Evolutionary conservation across 495 filamentous ascomycete genomes (phyloP), one percentile per base, ranked within the genome.

Genomic region (Emericellopsis terricola): DNA sequence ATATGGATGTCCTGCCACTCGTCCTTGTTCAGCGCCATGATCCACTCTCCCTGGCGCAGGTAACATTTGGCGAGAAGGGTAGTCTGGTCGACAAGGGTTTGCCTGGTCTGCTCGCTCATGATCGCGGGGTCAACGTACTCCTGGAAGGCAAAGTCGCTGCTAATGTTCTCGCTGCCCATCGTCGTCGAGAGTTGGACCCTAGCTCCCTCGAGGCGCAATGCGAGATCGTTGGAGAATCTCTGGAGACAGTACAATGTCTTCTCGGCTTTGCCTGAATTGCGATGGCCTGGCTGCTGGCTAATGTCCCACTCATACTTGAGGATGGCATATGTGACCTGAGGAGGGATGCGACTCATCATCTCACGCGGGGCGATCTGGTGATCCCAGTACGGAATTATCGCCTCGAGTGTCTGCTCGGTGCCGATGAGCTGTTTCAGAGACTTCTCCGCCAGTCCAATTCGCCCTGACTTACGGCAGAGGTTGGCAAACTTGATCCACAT

Each of bases 401-500:
- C 55, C 29, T 78, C 71, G 10, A 78, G 63, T 19, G 73, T 72
- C n/a, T 81, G 68, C 8, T 71, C 67, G 16, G 47, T 62, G 9
- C 63, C 64, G 32, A 69, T 62, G 18, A 71, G 62, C 19, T 74
- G 76, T 46, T 84, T 81, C 28, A 99, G 59, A n/a, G 83, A 83
- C 51, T 92, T 87, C 59, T 96, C 89, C 2, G 87, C 91, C n/a
- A 99, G 68, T 10, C 87, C 89, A 61, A 83, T 86, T 8, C 89
- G 76, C 33, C 82, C 79, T 19, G 84, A 92, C 49, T 96, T 99
- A 44, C 89, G 78, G 52, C 89, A 99, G 6, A 99, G 69, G 43
- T 94, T 96, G 39, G 91, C 81, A 46, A 94, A 96, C 48, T 99
- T 99, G 59, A 96, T 94, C 68, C 81, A 92, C 84, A 96, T 96